Conservation (phyloP, 176 grass and related monocot species). For the Carex parvula region DNA sequence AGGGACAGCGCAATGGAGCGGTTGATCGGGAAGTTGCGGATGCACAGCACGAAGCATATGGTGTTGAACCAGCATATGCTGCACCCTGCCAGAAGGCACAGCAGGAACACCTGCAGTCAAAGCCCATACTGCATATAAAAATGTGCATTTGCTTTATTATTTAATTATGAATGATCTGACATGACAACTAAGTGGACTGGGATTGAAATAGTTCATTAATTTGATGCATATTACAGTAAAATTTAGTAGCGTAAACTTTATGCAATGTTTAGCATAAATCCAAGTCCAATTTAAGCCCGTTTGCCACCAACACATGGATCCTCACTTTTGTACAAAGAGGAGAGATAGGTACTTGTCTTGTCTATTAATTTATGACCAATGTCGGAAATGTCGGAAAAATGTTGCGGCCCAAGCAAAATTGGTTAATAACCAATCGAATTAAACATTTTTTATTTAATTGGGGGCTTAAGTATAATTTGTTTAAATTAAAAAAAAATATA, state of each 20-base stretch:
- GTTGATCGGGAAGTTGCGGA: conserved; percentile 59
- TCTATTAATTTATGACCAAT: background rate
- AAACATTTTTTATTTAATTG: no score
- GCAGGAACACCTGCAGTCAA: conserved; percentile 63
- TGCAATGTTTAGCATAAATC: background rate
- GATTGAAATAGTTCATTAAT: background rate
- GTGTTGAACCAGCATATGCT: conserved; percentile 99
- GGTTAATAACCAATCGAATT: no score
- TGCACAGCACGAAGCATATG: conserved; percentile 85
- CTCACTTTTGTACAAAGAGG: no score
- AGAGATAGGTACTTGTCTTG: background rate
- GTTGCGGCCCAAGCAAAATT: background rate
- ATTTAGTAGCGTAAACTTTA: background rate
- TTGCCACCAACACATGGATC: background rate
- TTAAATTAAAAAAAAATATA: no score
- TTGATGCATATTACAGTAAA: background rate
- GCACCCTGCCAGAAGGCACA: conserved; percentile 74
- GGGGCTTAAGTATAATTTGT: no score
- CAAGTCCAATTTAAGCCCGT: background rate
- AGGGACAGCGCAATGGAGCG: conserved; percentile 81
- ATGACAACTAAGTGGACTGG: background rate
- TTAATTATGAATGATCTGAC: background rate
- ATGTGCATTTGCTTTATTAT: background rate
- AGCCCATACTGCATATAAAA: background rate
- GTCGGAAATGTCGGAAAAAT: background rate